Conservation (phyloP, 2,329 filamentous ascomycete genomes). For the Fusarium torreyae region DNA sequence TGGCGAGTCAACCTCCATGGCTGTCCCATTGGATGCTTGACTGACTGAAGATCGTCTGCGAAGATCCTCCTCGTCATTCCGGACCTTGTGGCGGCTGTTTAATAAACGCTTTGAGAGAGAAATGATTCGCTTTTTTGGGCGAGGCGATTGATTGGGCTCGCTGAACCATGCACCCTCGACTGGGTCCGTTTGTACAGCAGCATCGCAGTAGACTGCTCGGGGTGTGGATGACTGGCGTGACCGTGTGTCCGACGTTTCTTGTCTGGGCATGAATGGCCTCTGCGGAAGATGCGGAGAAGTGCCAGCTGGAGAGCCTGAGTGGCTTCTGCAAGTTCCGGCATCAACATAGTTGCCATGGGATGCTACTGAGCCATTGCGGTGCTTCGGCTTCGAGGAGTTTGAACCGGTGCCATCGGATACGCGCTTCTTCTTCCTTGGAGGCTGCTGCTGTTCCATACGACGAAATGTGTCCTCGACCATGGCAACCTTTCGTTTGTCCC, state of each 20-base stretch:
- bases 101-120: slow-evolving; percentile 69
- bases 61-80: slow-evolving; percentile 58
- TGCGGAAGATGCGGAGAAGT: slow-evolving; percentile 57
- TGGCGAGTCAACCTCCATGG: slow-evolving; percentile 61
- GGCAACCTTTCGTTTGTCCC: slow-evolving; percentile 77
- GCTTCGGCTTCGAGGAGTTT: slow-evolving; percentile 58
- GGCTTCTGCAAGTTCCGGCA: slow-evolving; percentile 67
- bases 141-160: slow-evolving; percentile 53
- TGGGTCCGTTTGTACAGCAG: slow-evolving; percentile 68
- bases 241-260: slow-evolving; percentile 46
- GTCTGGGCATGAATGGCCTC: slow-evolving; percentile 50
- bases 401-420: slow-evolving; percentile 66
- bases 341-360: slow-evolving; percentile 64
- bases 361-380: slow-evolving; percentile 56
- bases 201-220: slow-evolving; percentile 65
- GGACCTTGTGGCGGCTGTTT: slow-evolving; percentile 63
- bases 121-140: slow-evolving; percentile 65
- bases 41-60: slow-evolving; percentile 48
- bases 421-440: slow-evolving; percentile 74
- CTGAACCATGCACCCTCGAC: slow-evolving; percentile 69
- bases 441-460: slow-evolving; percentile 72
- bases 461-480: slow-evolving; percentile 76
- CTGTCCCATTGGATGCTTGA: slow-evolving; percentile 50
- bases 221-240: slow-evolving; percentile 60
- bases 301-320: slow-evolving; percentile 67